Conservation (phyloP, 345 rosid genomes). For the Dimocarpus longan region DNA sequence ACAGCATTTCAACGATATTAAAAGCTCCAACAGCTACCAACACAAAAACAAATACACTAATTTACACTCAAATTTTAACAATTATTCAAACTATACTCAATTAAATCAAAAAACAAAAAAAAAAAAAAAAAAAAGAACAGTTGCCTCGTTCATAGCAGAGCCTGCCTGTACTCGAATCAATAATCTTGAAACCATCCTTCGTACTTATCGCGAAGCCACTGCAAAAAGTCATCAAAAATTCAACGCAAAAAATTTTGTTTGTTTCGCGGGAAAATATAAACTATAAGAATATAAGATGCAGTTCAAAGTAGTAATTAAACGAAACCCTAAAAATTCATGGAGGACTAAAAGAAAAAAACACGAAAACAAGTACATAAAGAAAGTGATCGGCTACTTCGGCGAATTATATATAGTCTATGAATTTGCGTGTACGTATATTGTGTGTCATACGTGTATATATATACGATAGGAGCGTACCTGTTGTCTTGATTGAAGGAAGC, state of each 20-base stretch:
- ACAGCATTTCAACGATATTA: conserved; percentile 84
- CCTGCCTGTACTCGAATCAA: conserved; percentile 76
- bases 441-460: not conserved
- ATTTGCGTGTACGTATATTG: not conserved
- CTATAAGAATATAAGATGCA: too few relatives aligned
- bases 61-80: not conserved
- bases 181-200: conserved; percentile 71
- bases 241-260: conserved; percentile 13
- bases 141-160: conserved; percentile 83
- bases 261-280: conserved; percentile 12
- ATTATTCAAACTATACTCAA: not conserved
- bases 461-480: conserved; percentile 38
- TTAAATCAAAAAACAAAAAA: conserved; percentile 5
- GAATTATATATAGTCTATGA: not conserved
- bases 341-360: not conserved
- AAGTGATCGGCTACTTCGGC: not conserved
- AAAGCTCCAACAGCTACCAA: conserved; percentile 73
- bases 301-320: not conserved
- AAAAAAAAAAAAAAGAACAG: conserved; percentile 7
- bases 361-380: conserved; percentile 3
- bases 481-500: conserved; percentile 93
- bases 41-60: conserved; percentile 11
- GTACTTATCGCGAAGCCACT: conserved; percentile 81
- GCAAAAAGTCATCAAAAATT: conserved; percentile 5
- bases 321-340: not conserved